Base-by-base conservation (phyloP, 2,329 filamentous ascomycete species). In the Fusarium sp. region DNA sequence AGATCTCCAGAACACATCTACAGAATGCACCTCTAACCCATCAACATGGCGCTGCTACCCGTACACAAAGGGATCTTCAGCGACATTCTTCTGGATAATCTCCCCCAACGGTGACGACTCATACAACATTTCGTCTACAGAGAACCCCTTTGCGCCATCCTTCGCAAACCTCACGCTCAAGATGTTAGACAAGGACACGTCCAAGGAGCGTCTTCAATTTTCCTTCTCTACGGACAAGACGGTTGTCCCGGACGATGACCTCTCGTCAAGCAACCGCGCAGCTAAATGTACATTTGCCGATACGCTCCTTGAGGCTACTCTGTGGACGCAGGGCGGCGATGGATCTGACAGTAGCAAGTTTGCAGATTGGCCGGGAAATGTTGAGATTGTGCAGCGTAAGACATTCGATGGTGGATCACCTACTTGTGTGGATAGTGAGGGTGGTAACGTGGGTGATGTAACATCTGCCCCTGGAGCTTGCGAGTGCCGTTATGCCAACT, bases 21-120 rank as follows among this genome's bases (percentile, higher is more conserved):
- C 86, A 8, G 81, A 81, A 48, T 92, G 90, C 77, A 89, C 87
- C 1, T 82, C 85, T 15, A 84, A 87, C 68, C 67, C 84, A 0
- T 77, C 81, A 6, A 87, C 87, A 2, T 92, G 89, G 87, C 81
- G 81, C 55, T 92, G 90, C 79, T 86, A 84, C 62, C 88, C 89
- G 2, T 86, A 84, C 71, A 77, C 77, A 6, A 47, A 67, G 14
- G 78, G 80, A 20, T 78, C 79, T 5, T 74, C 82, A 6, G 81
- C 85, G 0, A 85, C 83, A 8, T 90, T 91, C 76, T 83, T 86
- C 74, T 92, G 89, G 89, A 81, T 85, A 59, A 88, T 92, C 58
- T 76, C 77, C 3, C 73, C 79, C 6, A 63, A 73, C n/a, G 78
- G 80, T 41, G 68, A 74, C 15, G 74, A 75, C 32, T 75, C 78